Evolutionary conservation across 257 asterid genomes (phyloP).

Genomic region (Przewalskia tangutica): DNA sequence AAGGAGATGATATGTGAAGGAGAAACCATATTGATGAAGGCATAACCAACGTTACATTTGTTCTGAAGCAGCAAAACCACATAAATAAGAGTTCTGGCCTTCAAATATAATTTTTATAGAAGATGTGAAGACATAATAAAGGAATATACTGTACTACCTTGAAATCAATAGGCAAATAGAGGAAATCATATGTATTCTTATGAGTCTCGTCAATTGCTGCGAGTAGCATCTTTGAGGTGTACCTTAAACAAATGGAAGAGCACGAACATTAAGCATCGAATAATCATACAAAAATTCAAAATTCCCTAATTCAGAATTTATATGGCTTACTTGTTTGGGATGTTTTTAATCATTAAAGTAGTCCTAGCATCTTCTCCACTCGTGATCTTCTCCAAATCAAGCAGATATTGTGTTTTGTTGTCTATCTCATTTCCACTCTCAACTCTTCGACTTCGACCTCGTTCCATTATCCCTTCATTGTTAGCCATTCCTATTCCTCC

Average conservation of each 20-base stretch:
- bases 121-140: not conserved
- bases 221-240: conserved; percentile 93
- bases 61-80: conserved; percentile 41
- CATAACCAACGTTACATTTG: conserved; percentile 96
- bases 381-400: conserved; percentile 71
- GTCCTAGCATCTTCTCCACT: conserved; percentile 83
- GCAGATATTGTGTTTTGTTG: conserved; percentile 73
- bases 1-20: conserved; percentile 71
- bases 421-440: conserved; percentile 66
- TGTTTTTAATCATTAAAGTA: conserved; percentile 90
- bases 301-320: not conserved
- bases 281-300: not conserved
- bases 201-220: conserved; percentile 86
- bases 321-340: conserved; percentile 75
- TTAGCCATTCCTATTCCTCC: conserved; percentile 42
- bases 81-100: not conserved
- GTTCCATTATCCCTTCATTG: conserved; percentile 49
- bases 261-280: not conserved
- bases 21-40: conserved; percentile 91
- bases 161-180: conserved; percentile 90
- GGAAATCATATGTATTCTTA: conserved; percentile 85
- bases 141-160: conserved; percentile 43
- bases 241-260: conserved; percentile 35
- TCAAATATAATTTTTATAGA: not conserved
- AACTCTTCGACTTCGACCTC: conserved; percentile 58